A percentile compares a stretch with the other conserved stretches of the same genome.
Evolutionary conservation across 228 moss, liverwort and hornwort species (phyloP).

Genomic region (Sphagnum magellanicum): DNA sequence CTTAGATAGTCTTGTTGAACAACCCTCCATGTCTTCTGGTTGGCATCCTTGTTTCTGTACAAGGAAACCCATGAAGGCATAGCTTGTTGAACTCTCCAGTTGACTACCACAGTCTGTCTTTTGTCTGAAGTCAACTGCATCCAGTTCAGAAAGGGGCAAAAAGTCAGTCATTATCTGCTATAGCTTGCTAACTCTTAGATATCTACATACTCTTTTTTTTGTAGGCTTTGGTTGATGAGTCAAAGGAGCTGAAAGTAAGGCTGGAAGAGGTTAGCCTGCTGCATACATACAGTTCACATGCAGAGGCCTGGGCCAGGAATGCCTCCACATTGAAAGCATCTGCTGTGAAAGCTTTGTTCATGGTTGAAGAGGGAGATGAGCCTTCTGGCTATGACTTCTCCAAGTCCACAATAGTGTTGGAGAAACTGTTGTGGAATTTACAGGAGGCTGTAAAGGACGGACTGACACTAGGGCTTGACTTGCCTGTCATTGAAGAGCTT

Average conservation of each 20-base stretch:
- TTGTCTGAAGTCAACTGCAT: too few species aligned
- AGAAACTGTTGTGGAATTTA: slow-evolving; percentile 38
- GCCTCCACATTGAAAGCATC: slow-evolving; percentile 22
- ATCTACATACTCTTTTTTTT: background rate
- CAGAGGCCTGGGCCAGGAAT: slow-evolving; percentile 58
- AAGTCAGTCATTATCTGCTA: too few species aligned
- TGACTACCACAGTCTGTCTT: too few species aligned
- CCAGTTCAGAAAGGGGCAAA: too few species aligned
- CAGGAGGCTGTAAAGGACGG: slow-evolving; percentile 44
- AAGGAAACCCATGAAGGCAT: too few species aligned
- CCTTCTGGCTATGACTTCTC: slow-evolving; percentile 8
- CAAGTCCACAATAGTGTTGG: slow-evolving; percentile 19
- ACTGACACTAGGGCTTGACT: slow-evolving; percentile 39
- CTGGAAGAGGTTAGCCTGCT: slow-evolving; percentile 59
- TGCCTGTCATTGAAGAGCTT: slow-evolving; percentile 62
- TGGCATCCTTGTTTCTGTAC: too few species aligned
- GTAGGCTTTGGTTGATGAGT: slow-evolving; percentile 63
- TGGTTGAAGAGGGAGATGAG: slow-evolving; percentile 5
- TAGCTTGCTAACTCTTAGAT: too few species aligned
- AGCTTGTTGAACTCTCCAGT: too few species aligned
- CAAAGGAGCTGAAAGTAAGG: slow-evolving; percentile 29
- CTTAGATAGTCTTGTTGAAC: too few species aligned
- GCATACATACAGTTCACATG: slow-evolving; percentile 29
- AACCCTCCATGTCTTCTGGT: too few species aligned
- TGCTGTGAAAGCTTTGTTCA: slow-evolving; percentile 10